A percentile compares a stretch with the other conserved stretches of the same genome.
These are phyloP conservation scores for Suhomyces atakaporum DNA, from an alignment of 1,139 yeast genomes.

Conservation along the genomic window DNA sequence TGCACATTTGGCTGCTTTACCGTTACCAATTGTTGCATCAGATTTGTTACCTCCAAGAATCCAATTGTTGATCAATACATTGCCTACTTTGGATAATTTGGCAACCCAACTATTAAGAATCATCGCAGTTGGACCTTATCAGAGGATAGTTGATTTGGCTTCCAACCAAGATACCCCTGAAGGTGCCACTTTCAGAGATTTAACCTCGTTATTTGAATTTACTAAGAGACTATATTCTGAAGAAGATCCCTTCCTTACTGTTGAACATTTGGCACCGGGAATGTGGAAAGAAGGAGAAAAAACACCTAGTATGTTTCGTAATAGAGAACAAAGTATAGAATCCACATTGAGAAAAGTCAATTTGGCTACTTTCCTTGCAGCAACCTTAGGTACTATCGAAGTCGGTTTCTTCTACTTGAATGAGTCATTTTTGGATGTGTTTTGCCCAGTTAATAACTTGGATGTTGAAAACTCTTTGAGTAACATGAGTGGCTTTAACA, in stretches of 20 bases:
- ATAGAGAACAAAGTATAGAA: slow-evolving; percentile 65
- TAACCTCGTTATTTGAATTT: slow-evolving; percentile 75
- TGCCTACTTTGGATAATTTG: slow-evolving; percentile 73
- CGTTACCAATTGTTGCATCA: slow-evolving; percentile 57
- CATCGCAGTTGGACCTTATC: slow-evolving; percentile 70
- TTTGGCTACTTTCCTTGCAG: slow-evolving; percentile 81
- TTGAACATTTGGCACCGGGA: slow-evolving; percentile 63
- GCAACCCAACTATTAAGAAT: slow-evolving; percentile 72
- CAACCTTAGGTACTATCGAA: slow-evolving; percentile 80
- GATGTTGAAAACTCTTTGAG: slow-evolving; percentile 46
- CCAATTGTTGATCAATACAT: slow-evolving; percentile 61
- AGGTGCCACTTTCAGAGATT: slow-evolving; percentile 71
- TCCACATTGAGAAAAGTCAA: slow-evolving; percentile 80
- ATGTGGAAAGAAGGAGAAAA: slow-evolving; percentile 65
- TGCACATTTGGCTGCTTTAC: slow-evolving; percentile 60
- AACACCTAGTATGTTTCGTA: slow-evolving; percentile 58
- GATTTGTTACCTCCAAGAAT: slow-evolving; percentile 58
- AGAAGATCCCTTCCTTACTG: slow-evolving; percentile 67
- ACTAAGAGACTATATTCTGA: slow-evolving; percentile 63
- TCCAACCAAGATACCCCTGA: slow-evolving; percentile 72
- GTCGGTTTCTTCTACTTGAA: slow-evolving; percentile 86
- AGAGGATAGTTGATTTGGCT: slow-evolving; percentile 69
- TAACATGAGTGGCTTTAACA: slow-evolving; percentile 36
- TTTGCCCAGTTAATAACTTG: slow-evolving; percentile 63
- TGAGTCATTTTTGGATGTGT: slow-evolving; percentile 79